These are phyloP conservation scores for Vitis hybrid DNA, from an alignment of 177 flowering plant genomes.

Conservation along the genomic window DNA sequence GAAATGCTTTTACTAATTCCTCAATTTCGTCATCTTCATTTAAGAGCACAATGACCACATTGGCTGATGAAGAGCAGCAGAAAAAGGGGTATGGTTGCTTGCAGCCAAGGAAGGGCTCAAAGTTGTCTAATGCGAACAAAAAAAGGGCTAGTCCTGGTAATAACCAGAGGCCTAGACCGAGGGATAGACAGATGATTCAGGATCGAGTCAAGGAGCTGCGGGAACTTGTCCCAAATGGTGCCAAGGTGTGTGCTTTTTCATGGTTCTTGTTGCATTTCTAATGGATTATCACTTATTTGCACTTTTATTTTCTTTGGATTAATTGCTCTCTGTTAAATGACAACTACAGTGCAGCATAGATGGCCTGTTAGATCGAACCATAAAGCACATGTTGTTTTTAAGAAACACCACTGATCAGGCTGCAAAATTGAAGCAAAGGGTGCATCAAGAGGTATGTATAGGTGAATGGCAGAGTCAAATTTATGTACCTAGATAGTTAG, in stretches of 20 bases:
- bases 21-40: conserved; percentile 34
- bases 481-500: neutral
- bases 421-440: conserved; percentile 53
- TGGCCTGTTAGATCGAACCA: conserved; percentile 68
- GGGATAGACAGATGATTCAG: conserved; percentile 93
- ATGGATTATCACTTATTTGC: neutral
- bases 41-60: conserved; percentile 26
- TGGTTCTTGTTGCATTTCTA: neutral
- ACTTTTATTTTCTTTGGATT: neutral
- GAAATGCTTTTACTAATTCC: conserved; percentile 15
- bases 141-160: conserved; percentile 39
- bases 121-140: conserved; percentile 28
- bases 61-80: conserved; percentile 32
- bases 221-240: conserved; percentile 80
- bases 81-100: conserved; percentile 17
- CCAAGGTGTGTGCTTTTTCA: conserved; percentile 46
- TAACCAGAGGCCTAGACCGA: conserved; percentile 64
- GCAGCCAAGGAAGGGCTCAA: conserved; percentile 33
- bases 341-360: conserved; percentile 88
- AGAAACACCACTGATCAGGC: conserved; percentile 59
- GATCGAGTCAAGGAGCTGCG: conserved; percentile 91
- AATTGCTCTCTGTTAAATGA: conserved; percentile 6
- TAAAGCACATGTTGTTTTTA: conserved; percentile 79
- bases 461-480: neutral
- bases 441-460: conserved; percentile 33